Conservation (phyloP, 2,329 filamentous ascomycete genomes). For the Zymoseptoria crescenta region DNA sequence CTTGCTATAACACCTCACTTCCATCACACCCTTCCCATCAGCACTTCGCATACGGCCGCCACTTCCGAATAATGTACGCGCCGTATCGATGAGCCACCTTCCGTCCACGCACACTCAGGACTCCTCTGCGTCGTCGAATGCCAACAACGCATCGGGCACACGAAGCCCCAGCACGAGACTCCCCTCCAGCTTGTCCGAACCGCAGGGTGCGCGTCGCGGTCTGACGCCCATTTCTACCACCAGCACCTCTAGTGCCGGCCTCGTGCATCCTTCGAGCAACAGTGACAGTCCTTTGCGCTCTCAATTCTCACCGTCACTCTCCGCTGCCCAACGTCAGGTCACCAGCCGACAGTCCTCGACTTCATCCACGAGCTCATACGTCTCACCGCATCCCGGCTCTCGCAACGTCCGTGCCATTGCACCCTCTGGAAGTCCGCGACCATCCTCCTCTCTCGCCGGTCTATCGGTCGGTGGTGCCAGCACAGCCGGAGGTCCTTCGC, state of each 20-base stretch:
- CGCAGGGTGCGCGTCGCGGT: conserved; percentile 48
- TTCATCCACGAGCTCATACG: conserved; percentile 48
- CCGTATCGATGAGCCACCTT: conserved; percentile 47
- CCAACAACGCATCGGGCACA: conserved; percentile 33
- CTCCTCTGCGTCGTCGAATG: conserved; percentile 18
- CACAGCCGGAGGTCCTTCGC: conserved; percentile 45
- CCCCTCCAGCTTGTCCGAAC: conserved; percentile 49
- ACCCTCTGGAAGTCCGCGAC: conserved; percentile 45
- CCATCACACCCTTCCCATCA: not conserved
- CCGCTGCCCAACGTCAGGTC: conserved; percentile 43
- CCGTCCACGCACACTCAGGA: conserved; percentile 25
- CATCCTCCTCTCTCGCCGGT: conserved; percentile 49
- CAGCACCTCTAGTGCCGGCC: conserved; percentile 33
- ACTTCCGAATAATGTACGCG: conserved; percentile 22
- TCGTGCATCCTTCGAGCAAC: conserved; percentile 21
- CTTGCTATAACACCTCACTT: not conserved
- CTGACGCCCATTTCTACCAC: conserved; percentile 50
- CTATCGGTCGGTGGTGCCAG: conserved; percentile 46
- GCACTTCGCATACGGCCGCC: not conserved
- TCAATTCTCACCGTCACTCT: conserved; percentile 44
- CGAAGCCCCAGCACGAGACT: conserved; percentile 43
- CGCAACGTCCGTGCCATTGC: conserved; percentile 42
- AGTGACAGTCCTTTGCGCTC: conserved; percentile 45
- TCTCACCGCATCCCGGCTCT: conserved; percentile 45
- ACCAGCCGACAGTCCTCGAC: conserved; percentile 48